Evolutionary conservation across 371 early-diverging fungal genomes (phyloP).

Genomic region (Rhizomucor miehei): DNA sequence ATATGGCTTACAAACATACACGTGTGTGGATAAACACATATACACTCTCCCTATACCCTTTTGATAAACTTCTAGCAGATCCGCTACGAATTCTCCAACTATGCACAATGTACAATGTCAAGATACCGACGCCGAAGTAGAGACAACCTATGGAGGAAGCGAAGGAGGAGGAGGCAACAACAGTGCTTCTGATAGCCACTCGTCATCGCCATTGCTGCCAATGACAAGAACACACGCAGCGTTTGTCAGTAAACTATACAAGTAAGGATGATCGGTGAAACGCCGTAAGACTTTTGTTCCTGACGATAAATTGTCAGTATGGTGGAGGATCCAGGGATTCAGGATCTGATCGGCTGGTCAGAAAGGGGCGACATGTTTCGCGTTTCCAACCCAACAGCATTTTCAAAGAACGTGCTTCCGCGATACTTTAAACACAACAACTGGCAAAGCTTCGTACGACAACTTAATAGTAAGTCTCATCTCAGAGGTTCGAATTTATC

Average conservation of each 20-base stretch:
- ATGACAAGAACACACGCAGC: conserved; percentile 49
- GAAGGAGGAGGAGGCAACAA: neutral
- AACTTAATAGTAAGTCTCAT: conserved; percentile 65
- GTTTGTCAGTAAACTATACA: conserved; percentile 66
- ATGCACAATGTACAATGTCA: too few species aligned
- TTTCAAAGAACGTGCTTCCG: conserved; percentile 59
- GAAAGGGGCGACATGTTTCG: conserved; percentile 59
- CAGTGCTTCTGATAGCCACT: neutral
- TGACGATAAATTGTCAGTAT: conserved; percentile 25
- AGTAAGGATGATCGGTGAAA: conserved; percentile 21
- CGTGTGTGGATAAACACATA: too few species aligned
- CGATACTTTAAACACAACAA: conserved; percentile 88
- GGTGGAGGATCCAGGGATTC: conserved; percentile 58
- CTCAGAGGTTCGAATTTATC: neutral
- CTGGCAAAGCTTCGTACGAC: conserved; percentile 83
- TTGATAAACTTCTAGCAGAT: too few species aligned
- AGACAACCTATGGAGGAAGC: too few species aligned
- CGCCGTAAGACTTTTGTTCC: neutral
- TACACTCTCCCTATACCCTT: too few species aligned
- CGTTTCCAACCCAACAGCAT: conserved; percentile 60
- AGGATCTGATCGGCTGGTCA: conserved; percentile 62
- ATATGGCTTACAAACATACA: too few species aligned
- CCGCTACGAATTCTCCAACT: too few species aligned
- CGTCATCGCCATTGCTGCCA: neutral
- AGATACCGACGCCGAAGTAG: too few species aligned